phyloP scores from a whole-genome alignment of 257 asterid species.

The Scutellaria galericulata region DNA sequence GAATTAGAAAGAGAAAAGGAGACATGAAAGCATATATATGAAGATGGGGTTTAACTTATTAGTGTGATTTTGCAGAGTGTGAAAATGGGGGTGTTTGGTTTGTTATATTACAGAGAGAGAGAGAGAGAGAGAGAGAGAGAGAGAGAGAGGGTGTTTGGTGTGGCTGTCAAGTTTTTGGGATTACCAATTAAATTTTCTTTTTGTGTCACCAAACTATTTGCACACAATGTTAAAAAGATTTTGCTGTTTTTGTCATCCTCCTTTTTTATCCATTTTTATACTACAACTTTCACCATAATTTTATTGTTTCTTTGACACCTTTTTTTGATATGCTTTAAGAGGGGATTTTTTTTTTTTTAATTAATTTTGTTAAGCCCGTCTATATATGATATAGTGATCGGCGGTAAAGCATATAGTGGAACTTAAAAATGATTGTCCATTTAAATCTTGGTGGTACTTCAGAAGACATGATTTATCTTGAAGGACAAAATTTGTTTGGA shows the following conservation, averaged over 20 bases:
- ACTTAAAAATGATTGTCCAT: too few species aligned
- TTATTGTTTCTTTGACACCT: neutral
- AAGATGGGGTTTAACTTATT: neutral
- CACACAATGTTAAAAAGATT: slow-evolving; percentile 16
- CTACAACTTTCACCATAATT: neutral
- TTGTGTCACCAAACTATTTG: slow-evolving; percentile 33
- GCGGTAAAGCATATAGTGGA: too few species aligned
- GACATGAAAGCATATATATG: slow-evolving; percentile 39
- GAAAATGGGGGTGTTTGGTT: slow-evolving; percentile 28
- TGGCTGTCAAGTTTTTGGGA: slow-evolving; percentile 31
- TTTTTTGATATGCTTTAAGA: neutral
- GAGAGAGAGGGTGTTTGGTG: slow-evolving; percentile 17
- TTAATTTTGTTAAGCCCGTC: neutral
- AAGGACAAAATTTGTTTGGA: too few species aligned
- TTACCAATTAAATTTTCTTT: slow-evolving; percentile 37
- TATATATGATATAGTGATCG: too few species aligned
- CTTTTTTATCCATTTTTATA: slow-evolving; percentile 37
- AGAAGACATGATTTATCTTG: too few species aligned
- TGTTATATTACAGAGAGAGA: slow-evolving; percentile 12
- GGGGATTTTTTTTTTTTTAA: too few species aligned
- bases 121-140: slow-evolving; percentile 22
- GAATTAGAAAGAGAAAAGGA: slow-evolving; percentile 48
- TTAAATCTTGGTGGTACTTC: too few species aligned
- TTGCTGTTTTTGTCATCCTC: slow-evolving; percentile 34
- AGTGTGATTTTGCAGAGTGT: slow-evolving; percentile 21